phyloP scores from a whole-genome alignment of 441 rosid species.

The Pelargonium cotyledonis region DNA sequence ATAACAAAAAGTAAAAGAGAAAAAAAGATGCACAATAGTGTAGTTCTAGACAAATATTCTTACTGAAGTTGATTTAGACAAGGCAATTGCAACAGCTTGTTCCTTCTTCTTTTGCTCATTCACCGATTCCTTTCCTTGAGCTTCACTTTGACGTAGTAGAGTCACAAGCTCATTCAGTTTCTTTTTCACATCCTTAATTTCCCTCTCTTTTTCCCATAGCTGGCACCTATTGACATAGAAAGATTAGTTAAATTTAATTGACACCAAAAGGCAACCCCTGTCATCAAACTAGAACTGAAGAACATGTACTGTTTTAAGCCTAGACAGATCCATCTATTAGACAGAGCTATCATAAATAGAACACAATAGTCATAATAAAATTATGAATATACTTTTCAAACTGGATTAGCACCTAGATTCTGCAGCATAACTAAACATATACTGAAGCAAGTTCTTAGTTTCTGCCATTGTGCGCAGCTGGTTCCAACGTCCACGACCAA shows the following conservation, averaged over 20 bases:
- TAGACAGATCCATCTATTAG: not conserved
- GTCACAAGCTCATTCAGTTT: slow-evolving; percentile 46
- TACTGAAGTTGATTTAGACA: slow-evolving; percentile 47
- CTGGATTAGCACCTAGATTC: slow-evolving; percentile 44
- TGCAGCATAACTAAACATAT: slow-evolving; percentile 45
- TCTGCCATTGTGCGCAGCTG: slow-evolving; percentile 48
- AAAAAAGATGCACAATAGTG: not conserved
- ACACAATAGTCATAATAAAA: slow-evolving; percentile 2
- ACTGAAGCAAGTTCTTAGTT: slow-evolving; percentile 62
- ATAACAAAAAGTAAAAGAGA: slow-evolving; percentile 2
- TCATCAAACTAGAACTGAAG: not conserved
- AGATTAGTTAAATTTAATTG: not conserved
- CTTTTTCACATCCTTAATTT: slow-evolving; percentile 51
- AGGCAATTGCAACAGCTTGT: slow-evolving; percentile 48
- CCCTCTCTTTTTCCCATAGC: slow-evolving; percentile 48
- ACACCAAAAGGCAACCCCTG: slow-evolving; percentile 1
- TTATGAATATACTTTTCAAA: slow-evolving; percentile 12
- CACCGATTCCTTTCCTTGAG: slow-evolving; percentile 45
- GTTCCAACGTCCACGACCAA: slow-evolving; percentile 55
- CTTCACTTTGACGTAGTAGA: slow-evolving; percentile 46
- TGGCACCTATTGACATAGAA: slow-evolving; percentile 38
- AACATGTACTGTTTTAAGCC: not conserved
- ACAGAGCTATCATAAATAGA: not conserved
- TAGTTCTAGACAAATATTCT: slow-evolving; percentile 14
- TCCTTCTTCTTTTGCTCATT: slow-evolving; percentile 51